phyloP scores from a whole-genome alignment of 768 basidiomycete genomes.

The Mycena epipterygia region DNA sequence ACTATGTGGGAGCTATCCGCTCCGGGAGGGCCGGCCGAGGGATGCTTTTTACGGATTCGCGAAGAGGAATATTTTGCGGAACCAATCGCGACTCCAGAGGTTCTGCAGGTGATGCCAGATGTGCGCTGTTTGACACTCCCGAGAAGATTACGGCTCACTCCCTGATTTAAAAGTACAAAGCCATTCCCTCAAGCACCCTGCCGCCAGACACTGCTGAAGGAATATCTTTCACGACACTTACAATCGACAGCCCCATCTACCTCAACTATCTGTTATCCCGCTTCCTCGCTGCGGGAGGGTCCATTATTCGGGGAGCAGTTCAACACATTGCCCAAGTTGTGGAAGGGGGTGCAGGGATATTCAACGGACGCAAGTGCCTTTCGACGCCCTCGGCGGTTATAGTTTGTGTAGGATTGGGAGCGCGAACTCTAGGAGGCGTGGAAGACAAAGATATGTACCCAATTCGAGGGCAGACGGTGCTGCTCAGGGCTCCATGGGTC shows the following conservation, averaged over 20 bases:
- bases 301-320: constrained; percentile 67
- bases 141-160: constrained; percentile 35
- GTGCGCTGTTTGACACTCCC: constrained; percentile 48
- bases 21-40: constrained; percentile 66
- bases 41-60: constrained; percentile 72
- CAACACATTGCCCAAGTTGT: constrained; percentile 80
- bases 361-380: constrained; percentile 42
- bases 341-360: constrained; percentile 67
- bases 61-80: constrained; percentile 74
- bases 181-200: constrained; percentile 50
- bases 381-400: constrained; percentile 68
- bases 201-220: constrained; percentile 57
- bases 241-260: constrained; percentile 80
- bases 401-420: constrained; percentile 81
- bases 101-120: constrained; percentile 67
- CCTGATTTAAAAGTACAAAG: constrained; percentile 51
- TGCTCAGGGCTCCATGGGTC: constrained; percentile 79
- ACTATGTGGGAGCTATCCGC: constrained; percentile 81
- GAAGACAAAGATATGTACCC: constrained; percentile 84
- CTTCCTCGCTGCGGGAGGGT: constrained; percentile 76
- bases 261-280: constrained; percentile 77
- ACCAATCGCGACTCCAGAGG: constrained; percentile 54
- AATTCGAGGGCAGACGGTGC: constrained; percentile 86
- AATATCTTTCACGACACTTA: constrained; percentile 73
- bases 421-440: constrained; percentile 82